These are phyloP conservation scores for Taphrina sp. DNA, from an alignment of 1,139 yeast species.

Conservation along the genomic window DNA sequence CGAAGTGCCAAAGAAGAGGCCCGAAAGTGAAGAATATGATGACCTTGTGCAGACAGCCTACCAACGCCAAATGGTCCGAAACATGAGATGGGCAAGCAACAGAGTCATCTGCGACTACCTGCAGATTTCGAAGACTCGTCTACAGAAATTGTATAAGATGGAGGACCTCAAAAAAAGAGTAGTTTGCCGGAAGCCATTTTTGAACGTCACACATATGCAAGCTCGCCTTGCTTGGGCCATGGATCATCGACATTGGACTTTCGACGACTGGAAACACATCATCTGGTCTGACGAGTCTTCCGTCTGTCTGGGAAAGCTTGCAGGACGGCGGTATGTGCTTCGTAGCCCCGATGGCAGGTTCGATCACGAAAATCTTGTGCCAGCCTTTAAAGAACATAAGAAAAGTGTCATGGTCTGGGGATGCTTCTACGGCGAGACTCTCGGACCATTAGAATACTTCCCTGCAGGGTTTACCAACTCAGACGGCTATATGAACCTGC, in stretches of 20 bases:
- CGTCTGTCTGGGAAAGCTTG: slow-evolving; percentile 1
- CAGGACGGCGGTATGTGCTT: slow-evolving; percentile 6
- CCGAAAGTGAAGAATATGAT: too few species aligned
- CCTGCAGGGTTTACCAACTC: slow-evolving; percentile 5
- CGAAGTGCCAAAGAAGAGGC: too few species aligned
- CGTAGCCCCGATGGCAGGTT: not conserved
- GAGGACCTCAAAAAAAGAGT: not conserved
- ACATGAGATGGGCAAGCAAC: not conserved
- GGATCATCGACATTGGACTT: not conserved
- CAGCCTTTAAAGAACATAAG: not conserved
- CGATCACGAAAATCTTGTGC: not conserved
- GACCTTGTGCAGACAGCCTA: too few species aligned
- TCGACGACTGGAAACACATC: not conserved
- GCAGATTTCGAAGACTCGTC: not conserved
- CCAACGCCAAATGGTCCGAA: not conserved
- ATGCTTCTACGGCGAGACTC: not conserved
- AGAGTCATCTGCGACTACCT: not conserved
- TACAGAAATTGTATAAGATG: not conserved
- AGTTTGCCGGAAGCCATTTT: not conserved
- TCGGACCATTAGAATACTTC: slow-evolving; percentile 4
- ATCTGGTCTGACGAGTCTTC: slow-evolving; percentile 10
- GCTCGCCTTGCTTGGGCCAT: not conserved
- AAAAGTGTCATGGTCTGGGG: not conserved
- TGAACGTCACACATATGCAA: not conserved
- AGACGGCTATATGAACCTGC: not conserved